phyloP scores from a whole-genome alignment of 768 basidiomycete genomes.

The Auriscalpium microsporum region DNA sequence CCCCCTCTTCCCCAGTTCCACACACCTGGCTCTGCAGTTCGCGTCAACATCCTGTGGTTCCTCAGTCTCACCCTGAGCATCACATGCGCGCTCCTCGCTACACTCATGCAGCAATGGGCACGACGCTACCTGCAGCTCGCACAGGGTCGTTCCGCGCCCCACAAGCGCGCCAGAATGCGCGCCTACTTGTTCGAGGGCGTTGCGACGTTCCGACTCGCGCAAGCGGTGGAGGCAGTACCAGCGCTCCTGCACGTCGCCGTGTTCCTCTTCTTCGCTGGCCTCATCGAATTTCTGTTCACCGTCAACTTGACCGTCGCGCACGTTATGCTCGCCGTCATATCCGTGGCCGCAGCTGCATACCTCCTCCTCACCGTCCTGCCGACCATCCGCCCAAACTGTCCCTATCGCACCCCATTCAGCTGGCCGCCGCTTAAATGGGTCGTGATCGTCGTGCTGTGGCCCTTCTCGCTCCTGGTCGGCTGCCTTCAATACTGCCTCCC shows the following conservation, averaged over 20 bases:
- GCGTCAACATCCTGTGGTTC: conserved; percentile 10
- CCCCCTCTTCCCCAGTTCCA: not conserved
- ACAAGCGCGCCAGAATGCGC: conserved; percentile 9
- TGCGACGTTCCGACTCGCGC: conserved; percentile 1
- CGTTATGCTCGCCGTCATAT: not conserved
- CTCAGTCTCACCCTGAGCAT: conserved; percentile 11
- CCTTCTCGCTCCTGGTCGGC: not conserved
- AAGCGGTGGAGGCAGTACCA: conserved; percentile 10
- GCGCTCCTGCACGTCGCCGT: conserved; percentile 10
- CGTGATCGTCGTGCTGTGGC: not conserved
- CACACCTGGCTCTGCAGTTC: not conserved
- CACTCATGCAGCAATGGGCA: conserved; percentile 9
- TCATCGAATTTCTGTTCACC: conserved; percentile 5
- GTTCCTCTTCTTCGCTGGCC: conserved; percentile 8
- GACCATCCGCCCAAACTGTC: conserved; percentile 3
- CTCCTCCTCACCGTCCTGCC: conserved; percentile 8
- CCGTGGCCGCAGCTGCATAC: not conserved
- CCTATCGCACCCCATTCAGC: conserved; percentile 11
- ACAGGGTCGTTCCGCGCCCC: conserved; percentile 3
- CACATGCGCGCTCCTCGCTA: conserved; percentile 6
- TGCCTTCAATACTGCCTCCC: not conserved
- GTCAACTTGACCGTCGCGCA: conserved; percentile 5
- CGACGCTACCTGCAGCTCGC: conserved; percentile 6
- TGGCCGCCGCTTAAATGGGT: too few relatives aligned
- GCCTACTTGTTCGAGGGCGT: conserved; percentile 6